Conservation (phyloP, 352 stramenopile species). For the Blastocystis sp. region DNA sequence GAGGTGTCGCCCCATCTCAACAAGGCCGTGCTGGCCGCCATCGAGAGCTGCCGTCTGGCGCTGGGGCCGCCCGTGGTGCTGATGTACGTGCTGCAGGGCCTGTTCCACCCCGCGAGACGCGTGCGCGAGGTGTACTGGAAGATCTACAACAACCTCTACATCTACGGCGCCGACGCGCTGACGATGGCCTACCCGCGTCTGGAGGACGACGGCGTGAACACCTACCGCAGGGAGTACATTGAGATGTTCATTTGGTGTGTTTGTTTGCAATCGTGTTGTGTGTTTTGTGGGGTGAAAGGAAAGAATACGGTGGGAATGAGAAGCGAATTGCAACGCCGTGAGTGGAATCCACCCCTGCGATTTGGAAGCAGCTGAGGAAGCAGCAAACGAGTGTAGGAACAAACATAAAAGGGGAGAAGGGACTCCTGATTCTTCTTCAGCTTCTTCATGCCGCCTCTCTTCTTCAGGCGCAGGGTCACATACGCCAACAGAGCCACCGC, state of each 20-base stretch:
- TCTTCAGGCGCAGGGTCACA: no score
- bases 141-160: constrained; percentile 99
- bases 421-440: no score
- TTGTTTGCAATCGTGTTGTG: constrained; percentile 22
- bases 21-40: constrained; percentile 94
- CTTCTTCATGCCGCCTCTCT: no score
- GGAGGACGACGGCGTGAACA: constrained; percentile 80
- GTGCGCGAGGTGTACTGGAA: constrained; percentile 99
- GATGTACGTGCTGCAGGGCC: constrained; percentile 92
- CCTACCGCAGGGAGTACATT: constrained; percentile 64
- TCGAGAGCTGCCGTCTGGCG: constrained; percentile 91
- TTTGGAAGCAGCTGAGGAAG: no score
- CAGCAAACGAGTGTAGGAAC: no score
- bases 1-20: constrained; percentile 96
- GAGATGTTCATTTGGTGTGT: constrained; percentile 68
- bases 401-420: no score
- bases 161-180: constrained; percentile 92
- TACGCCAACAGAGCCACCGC: no score
- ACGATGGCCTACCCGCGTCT: constrained; percentile 92
- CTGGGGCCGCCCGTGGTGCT: constrained; percentile 91
- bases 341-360: no score
- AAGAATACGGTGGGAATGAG: no score
- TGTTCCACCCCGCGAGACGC: constrained; percentile 94
- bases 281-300: not conserved
- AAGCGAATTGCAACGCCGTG: no score